phyloP scores from a whole-genome alignment of 192 early-diverging fungal species.

The Umbelopsis sp. region DNA sequence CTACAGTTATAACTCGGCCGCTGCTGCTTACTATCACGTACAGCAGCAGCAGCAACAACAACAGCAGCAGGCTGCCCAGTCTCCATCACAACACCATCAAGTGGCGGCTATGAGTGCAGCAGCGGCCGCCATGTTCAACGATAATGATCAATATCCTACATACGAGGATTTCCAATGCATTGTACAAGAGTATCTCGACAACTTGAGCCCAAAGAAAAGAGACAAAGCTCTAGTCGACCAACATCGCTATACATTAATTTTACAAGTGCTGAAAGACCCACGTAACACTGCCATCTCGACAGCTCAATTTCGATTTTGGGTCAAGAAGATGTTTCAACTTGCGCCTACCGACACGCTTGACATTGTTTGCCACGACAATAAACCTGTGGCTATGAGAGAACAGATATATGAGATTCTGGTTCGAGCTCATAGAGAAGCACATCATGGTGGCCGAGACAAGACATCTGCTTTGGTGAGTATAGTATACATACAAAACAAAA shows the following conservation, averaged over 20 bases:
- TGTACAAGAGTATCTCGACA: conserved; percentile 48
- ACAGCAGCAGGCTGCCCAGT: neutral
- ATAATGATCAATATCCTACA: conserved; percentile 46
- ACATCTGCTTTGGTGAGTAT: conserved; percentile 53
- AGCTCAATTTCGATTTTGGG: conserved; percentile 60
- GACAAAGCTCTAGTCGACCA: conserved; percentile 56
- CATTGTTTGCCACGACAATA: conserved; percentile 52
- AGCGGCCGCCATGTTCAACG: conserved; percentile 20
- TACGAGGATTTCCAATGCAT: conserved; percentile 47
- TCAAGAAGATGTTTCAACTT: conserved; percentile 58
- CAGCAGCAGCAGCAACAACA: conserved; percentile 12
- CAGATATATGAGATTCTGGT: conserved; percentile 53
- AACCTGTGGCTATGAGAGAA: conserved; percentile 55
- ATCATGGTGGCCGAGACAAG: conserved; percentile 58
- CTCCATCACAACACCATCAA: conserved; percentile 13
- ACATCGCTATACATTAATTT: conserved; percentile 50
- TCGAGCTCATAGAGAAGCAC: conserved; percentile 50
- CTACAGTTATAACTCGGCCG: conserved; percentile 8
- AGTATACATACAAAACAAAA: neutral
- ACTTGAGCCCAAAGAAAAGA: conserved; percentile 52
- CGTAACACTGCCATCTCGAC: conserved; percentile 56
- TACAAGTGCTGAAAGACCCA: conserved; percentile 52
- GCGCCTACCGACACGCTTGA: conserved; percentile 36
- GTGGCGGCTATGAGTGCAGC: conserved; percentile 12
- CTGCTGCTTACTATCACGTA: conserved; percentile 7